These are phyloP conservation scores for Lichtheimia ramosa DNA, from an alignment of 371 early-diverging fungal species.

Conservation along the genomic window DNA sequence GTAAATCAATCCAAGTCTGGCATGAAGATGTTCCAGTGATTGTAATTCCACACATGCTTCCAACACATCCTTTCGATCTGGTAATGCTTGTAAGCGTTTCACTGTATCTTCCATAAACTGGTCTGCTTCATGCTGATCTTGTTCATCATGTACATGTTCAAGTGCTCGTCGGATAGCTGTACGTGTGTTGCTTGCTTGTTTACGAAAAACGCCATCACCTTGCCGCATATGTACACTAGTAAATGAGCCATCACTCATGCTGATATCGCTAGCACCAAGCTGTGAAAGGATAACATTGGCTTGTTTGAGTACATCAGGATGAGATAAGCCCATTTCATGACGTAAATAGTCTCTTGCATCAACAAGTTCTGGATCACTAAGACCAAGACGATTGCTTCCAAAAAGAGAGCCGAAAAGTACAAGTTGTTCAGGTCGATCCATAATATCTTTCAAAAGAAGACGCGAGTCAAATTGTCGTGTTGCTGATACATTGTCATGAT, in stretches of 20 bases:
- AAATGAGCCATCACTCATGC: constrained; percentile 12
- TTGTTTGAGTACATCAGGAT: constrained; percentile 21
- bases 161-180: constrained; percentile 10
- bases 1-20: constrained; percentile 27
- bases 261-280: constrained; percentile 32
- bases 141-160: neutral
- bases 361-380: constrained; percentile 6
- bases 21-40: constrained; percentile 6
- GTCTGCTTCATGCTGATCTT: neutral
- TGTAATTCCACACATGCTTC: constrained; percentile 10
- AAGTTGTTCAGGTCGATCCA: constrained; percentile 23
- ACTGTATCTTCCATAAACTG: neutral
- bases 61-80: neutral
- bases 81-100: neutral
- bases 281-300: constrained; percentile 16
- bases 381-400: constrained; percentile 24
- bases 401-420: constrained; percentile 33
- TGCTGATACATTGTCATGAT: constrained; percentile 4
- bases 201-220: constrained; percentile 33
- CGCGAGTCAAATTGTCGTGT: constrained; percentile 13
- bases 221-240: constrained; percentile 33
- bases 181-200: constrained; percentile 18
- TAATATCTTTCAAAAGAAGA: constrained; percentile 17
- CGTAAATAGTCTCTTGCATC: constrained; percentile 11
- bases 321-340: constrained; percentile 14